These are phyloP conservation scores for Tolypocladium sp. DNA, from an alignment of 2,329 filamentous ascomycete species.

Conservation along the genomic window DNA sequence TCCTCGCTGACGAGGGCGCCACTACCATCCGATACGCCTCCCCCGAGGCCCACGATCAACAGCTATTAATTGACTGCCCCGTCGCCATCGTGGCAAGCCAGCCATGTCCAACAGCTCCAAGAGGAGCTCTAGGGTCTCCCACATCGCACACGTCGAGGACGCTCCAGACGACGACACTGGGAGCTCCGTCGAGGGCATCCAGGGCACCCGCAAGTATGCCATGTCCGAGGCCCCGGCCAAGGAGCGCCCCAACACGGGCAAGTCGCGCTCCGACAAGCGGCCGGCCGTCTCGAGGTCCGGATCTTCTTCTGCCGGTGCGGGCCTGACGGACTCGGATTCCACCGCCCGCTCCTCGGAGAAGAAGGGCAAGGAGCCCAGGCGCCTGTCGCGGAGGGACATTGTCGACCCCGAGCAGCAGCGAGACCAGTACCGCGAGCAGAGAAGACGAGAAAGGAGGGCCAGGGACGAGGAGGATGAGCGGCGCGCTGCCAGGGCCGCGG, in stretches of 20 bases:
- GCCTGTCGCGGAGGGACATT: constrained; percentile 10
- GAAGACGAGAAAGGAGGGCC: constrained; percentile 15
- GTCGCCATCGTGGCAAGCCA: constrained; percentile 7
- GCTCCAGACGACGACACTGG: constrained; percentile 39
- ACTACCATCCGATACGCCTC: background rate
- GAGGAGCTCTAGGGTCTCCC: constrained; percentile 17
- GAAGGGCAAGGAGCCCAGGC: constrained; percentile 15
- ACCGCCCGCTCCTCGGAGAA: constrained; percentile 27
- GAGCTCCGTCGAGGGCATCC: constrained; percentile 29
- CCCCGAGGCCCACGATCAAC: background rate
- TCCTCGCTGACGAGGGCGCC: constrained; percentile 5
- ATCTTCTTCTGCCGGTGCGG: constrained; percentile 24
- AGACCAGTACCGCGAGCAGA: constrained; percentile 16
- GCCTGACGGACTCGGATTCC: constrained; percentile 33
- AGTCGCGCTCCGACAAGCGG: constrained; percentile 31
- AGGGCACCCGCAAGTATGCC: constrained; percentile 35
- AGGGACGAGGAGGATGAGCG: constrained; percentile 12
- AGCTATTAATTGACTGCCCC: background rate
- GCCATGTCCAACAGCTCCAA: constrained; percentile 32
- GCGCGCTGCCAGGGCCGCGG: constrained; percentile 4
- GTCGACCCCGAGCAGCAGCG: constrained; percentile 11
- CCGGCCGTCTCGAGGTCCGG: constrained; percentile 23
- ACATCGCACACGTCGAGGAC: constrained; percentile 40
- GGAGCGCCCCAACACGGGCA: constrained; percentile 43
- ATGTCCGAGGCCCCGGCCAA: constrained; percentile 35